These are phyloP conservation scores for Boletus huronensis DNA, from an alignment of 768 basidiomycete genomes.

Conservation along the genomic window DNA sequence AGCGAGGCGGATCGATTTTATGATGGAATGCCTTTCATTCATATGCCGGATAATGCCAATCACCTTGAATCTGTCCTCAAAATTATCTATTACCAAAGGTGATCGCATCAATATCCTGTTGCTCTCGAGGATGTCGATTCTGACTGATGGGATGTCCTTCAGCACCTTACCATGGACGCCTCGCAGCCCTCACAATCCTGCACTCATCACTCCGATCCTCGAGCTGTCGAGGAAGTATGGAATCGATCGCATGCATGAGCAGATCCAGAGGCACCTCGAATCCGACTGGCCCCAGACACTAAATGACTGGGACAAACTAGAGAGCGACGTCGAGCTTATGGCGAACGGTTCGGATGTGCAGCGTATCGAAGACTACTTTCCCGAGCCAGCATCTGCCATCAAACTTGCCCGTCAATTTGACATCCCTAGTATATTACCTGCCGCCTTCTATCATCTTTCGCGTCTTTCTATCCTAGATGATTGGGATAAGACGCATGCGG, in stretches of 20 bases:
- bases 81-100: conserved; percentile 14
- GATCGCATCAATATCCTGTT: background rate
- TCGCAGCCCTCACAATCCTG: conserved; percentile 1
- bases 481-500: conserved; percentile 11
- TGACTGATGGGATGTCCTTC: background rate
- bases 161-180: conserved; percentile 6
- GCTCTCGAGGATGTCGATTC: background rate
- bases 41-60: conserved; percentile 1
- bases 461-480: conserved; percentile 17
- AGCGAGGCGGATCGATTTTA: background rate
- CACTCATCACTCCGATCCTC: conserved; percentile 5
- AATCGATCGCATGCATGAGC: conserved; percentile 6
- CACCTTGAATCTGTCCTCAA: conserved; percentile 10
- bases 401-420: conserved; percentile 40
- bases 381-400: conserved; percentile 34
- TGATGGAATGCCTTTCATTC: conserved; percentile 8
- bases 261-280: conserved; percentile 3
- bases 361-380: conserved; percentile 6
- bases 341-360: too few species aligned
- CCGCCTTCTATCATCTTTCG: conserved; percentile 49
- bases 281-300: conserved; percentile 13
- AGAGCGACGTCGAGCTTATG: background rate
- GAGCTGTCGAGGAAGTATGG: conserved; percentile 9
- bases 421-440: conserved; percentile 42
- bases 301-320: conserved; percentile 10